These are phyloP conservation scores for Colletotrichum graminicola DNA, from an alignment of 2,329 filamentous ascomycete genomes.

Conservation along the genomic window DNA sequence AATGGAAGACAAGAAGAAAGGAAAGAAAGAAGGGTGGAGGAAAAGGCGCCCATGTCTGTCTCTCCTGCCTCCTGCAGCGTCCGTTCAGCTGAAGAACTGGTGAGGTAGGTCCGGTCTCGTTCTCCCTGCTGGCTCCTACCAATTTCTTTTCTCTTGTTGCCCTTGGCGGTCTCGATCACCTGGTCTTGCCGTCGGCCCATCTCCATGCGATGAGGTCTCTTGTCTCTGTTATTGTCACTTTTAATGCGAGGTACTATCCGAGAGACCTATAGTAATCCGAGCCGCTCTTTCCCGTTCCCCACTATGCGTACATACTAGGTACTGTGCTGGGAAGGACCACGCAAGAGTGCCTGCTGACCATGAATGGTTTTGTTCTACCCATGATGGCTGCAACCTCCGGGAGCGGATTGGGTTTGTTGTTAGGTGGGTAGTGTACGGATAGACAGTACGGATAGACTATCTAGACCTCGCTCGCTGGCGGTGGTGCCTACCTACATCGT, in stretches of 20 bases:
- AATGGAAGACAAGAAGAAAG: neutral
- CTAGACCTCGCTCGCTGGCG: too few relatives aligned
- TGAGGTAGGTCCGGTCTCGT: neutral
- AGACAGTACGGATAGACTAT: too few relatives aligned
- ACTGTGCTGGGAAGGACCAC: constrained; percentile 1
- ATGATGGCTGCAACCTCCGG: too few relatives aligned
- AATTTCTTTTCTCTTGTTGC: neutral
- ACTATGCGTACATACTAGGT: neutral
- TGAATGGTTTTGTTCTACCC: too few relatives aligned
- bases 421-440: too few relatives aligned
- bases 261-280: neutral
- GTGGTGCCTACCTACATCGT: too few relatives aligned
- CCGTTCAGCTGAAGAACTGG: neutral
- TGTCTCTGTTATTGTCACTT: neutral
- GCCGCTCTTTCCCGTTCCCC: neutral
- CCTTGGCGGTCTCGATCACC: neutral
- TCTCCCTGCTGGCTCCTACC: neutral
- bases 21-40: neutral
- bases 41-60: neutral
- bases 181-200: neutral
- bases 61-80: neutral
- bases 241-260: neutral
- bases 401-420: too few relatives aligned
- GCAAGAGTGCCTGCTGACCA: neutral
- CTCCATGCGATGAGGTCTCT: neutral